phyloP scores from a whole-genome alignment of 495 filamentous ascomycete genomes.

The Chaetomium cochliodes region DNA sequence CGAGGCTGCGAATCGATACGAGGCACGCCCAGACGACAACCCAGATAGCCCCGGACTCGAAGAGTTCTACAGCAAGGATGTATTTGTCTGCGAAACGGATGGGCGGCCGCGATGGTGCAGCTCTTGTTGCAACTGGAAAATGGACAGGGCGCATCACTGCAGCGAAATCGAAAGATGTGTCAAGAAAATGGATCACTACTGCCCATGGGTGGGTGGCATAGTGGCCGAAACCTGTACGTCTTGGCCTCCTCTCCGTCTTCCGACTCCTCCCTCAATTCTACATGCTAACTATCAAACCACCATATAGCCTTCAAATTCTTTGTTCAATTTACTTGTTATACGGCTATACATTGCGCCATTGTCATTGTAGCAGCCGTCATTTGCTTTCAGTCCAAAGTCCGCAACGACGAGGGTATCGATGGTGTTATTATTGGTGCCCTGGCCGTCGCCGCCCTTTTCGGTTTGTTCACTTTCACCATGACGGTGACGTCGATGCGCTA shows the following conservation, averaged over 20 bases:
- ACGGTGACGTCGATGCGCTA: constrained; percentile 65
- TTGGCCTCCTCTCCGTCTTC: not conserved
- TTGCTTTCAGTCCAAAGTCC: constrained; percentile 30
- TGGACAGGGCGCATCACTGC: constrained; percentile 82
- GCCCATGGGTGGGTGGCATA: constrained; percentile 91
- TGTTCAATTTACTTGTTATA: constrained; percentile 76
- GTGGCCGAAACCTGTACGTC: constrained; percentile 68
- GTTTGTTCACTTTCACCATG: constrained; percentile 74
- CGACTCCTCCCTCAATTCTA: not conserved
- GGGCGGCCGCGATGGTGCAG: constrained; percentile 80
- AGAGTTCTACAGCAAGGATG: constrained; percentile 71
- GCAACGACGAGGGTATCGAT: constrained; percentile 33
- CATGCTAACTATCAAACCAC: constrained; percentile 14
- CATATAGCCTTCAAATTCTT: constrained; percentile 82
- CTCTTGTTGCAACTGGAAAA: constrained; percentile 76
- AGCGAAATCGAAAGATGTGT: constrained; percentile 78
- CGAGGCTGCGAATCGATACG: constrained; percentile 42
- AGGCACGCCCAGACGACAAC: constrained; percentile 37
- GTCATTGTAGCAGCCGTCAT: constrained; percentile 51
- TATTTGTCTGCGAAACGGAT: constrained; percentile 76
- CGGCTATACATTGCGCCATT: constrained; percentile 63
- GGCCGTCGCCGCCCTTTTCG: constrained; percentile 61
- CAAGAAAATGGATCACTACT: constrained; percentile 89
- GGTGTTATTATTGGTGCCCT: constrained; percentile 40
- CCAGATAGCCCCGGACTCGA: constrained; percentile 51